Evolutionary conservation across 2,329 filamentous ascomycete species (phyloP).

Genomic region (Aspergillus carbonarius): DNA sequence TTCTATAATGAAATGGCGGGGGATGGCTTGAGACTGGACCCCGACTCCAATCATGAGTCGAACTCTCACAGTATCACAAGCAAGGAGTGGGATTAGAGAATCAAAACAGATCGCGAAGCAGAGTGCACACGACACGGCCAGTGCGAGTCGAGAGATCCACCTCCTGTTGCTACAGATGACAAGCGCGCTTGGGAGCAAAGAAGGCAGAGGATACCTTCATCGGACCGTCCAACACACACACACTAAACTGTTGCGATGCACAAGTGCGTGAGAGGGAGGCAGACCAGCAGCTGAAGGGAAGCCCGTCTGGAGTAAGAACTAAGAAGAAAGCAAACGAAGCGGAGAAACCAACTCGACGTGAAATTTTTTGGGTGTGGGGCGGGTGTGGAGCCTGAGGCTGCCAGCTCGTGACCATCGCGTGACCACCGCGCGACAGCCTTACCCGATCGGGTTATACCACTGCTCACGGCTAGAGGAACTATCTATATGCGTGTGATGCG

Average conservation of each 20-base stretch:
- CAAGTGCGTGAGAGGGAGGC: background rate
- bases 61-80: constrained; percentile 7
- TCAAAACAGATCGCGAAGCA: constrained; percentile 1
- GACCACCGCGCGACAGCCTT: constrained; percentile 10
- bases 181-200: constrained; percentile 3
- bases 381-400: constrained; percentile 22
- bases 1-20: constrained; percentile 10
- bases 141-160: constrained; percentile 13
- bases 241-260: background rate
- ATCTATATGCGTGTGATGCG: background rate
- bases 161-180: constrained; percentile 16
- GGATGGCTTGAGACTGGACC: constrained; percentile 5
- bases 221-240: constrained; percentile 19
- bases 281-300: constrained; percentile 1
- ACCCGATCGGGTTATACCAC: constrained; percentile 11
- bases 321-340: constrained; percentile 2
- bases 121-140: constrained; percentile 22
- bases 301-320: constrained; percentile 6
- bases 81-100: background rate
- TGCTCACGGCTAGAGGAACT: background rate
- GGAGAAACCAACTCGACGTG: constrained; percentile 6
- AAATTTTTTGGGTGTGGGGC: constrained; percentile 25
- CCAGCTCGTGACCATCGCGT: constrained; percentile 18
- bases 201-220: constrained; percentile 10
- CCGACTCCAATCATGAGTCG: constrained; percentile 24